phyloP scores from a whole-genome alignment of 2,329 filamentous ascomycete genomes.

The Trichoderma guizhouense region DNA sequence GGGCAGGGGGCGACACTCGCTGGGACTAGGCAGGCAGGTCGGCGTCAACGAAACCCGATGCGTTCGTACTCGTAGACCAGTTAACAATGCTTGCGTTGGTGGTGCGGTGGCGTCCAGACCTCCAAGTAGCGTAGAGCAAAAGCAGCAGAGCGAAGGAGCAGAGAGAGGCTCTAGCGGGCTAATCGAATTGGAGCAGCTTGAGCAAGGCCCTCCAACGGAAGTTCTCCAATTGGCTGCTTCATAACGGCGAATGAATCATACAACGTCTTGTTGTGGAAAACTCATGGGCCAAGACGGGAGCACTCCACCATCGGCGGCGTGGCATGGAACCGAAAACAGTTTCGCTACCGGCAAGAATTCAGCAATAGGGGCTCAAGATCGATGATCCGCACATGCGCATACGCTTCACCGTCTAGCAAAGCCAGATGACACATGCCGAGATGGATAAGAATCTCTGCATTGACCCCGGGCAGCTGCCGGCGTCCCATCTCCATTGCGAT shows the following conservation, averaged over 20 bases:
- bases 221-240: neutral
- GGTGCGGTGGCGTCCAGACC: slow-evolving; percentile 3
- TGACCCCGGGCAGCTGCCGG: neutral
- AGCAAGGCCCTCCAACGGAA: neutral
- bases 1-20: slow-evolving; percentile 2
- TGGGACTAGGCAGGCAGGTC: slow-evolving; percentile 11
- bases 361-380: neutral
- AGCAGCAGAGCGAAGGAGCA: neutral
- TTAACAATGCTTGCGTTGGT: neutral
- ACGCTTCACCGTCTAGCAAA: neutral
- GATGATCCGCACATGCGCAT: neutral
- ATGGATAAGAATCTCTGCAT: neutral
- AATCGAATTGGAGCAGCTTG: neutral
- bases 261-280: neutral
- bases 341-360: neutral
- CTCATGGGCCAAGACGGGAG: neutral
- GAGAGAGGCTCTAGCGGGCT: neutral
- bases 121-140: neutral
- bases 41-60: slow-evolving; percentile 8
- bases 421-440: neutral
- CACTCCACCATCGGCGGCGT: neutral
- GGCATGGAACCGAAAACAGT: neutral
- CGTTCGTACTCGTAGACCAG: slow-evolving; percentile 1
- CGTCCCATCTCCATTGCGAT: neutral
- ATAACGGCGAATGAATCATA: neutral